phyloP scores from a whole-genome alignment of 2,329 filamentous ascomycete genomes.

The Podosphaera leucotricha region DNA sequence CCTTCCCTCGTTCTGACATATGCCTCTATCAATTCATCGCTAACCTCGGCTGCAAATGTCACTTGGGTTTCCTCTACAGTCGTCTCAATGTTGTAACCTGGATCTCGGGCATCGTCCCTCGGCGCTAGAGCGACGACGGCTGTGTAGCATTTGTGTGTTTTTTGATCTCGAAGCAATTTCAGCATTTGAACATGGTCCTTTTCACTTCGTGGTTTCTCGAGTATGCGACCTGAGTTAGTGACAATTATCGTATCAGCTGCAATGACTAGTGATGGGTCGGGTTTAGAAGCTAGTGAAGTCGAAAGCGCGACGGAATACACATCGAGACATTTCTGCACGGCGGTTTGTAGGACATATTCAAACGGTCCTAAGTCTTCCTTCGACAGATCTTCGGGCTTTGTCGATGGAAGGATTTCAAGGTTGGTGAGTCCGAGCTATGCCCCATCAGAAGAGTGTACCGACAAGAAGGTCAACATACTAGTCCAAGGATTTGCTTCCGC shows the following conservation, averaged over 20 bases:
- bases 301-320: slow-evolving; percentile 25
- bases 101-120: slow-evolving; percentile 53
- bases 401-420: slow-evolving; percentile 66
- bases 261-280: slow-evolving; percentile 64
- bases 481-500: slow-evolving; percentile 55
- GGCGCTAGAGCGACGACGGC: slow-evolving; percentile 68
- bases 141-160: slow-evolving; percentile 63
- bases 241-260: slow-evolving; percentile 83
- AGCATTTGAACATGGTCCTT: slow-evolving; percentile 69
- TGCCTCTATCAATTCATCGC: slow-evolving; percentile 65
- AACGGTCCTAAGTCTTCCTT: slow-evolving; percentile 52
- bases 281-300: slow-evolving; percentile 17
- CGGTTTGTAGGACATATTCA: slow-evolving; percentile 80
- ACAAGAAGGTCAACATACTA: slow-evolving; percentile 21
- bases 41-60: slow-evolving; percentile 51
- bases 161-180: slow-evolving; percentile 52
- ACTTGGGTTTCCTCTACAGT: slow-evolving; percentile 81
- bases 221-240: slow-evolving; percentile 45
- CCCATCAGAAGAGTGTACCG: not conserved
- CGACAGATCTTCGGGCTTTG: slow-evolving; percentile 62
- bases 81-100: slow-evolving; percentile 63
- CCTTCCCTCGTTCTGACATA: slow-evolving; percentile 76
- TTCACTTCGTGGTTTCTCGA: slow-evolving; percentile 77
- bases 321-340: slow-evolving; percentile 56
- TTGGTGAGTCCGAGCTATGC: slow-evolving; percentile 52